Evolutionary conservation across 2,329 filamentous ascomycete species (phyloP).

Genomic region (Trichoderma sp.): DNA sequence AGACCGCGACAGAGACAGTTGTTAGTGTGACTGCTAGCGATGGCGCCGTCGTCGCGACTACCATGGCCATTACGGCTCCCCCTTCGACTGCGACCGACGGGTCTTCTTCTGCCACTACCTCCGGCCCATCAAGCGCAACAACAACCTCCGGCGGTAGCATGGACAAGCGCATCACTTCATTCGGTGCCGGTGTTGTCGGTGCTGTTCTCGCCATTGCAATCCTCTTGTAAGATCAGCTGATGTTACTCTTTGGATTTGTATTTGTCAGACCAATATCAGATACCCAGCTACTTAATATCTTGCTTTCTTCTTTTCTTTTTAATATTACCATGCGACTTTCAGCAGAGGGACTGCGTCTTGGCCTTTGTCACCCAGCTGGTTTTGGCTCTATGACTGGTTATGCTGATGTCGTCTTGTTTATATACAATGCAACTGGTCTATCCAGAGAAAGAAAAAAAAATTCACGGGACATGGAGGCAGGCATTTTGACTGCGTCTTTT

Average conservation of each 20-base stretch:
- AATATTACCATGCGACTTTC: not conserved
- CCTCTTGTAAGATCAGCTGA: conserved; percentile 20
- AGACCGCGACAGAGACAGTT: conserved; percentile 9
- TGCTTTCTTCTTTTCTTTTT: not conserved
- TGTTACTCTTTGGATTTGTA: not conserved
- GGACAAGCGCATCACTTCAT: conserved; percentile 23
- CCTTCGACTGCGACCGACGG: not conserved
- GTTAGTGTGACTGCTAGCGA: not conserved
- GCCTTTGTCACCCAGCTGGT: not conserved
- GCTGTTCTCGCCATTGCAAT: conserved; percentile 23
- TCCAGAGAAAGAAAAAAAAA: not conserved
- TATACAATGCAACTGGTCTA: not conserved
- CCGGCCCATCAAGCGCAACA: not conserved
- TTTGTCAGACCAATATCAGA: conserved; percentile 4
- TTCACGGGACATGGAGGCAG: not conserved
- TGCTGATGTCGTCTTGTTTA: conserved; percentile 1
- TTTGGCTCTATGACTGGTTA: not conserved
- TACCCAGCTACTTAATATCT: conserved; percentile 2
- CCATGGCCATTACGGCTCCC: not conserved
- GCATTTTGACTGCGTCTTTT: not conserved
- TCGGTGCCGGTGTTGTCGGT: conserved; percentile 24
- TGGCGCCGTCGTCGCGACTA: not conserved
- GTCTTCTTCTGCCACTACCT: not conserved
- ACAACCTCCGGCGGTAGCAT: conserved; percentile 21
- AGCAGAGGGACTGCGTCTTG: not conserved